Conservation (phyloP, 2,329 filamentous ascomycete species). For the Aaosphaeria arxii region DNA sequence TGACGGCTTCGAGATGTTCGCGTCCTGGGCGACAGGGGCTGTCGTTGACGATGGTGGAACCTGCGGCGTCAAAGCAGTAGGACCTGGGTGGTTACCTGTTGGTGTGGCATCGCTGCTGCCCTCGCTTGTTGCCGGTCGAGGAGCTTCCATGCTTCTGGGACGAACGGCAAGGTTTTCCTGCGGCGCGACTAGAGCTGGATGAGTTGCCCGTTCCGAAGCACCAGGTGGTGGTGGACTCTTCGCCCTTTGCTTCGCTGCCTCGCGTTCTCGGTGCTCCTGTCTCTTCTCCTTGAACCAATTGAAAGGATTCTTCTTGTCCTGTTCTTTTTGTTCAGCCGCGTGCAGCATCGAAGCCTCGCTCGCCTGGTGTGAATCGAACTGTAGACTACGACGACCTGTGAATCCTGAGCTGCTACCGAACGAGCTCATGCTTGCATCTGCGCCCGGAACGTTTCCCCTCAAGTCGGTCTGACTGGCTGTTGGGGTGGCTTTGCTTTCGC, state of each 20-base stretch:
- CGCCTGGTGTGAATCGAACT: slow-evolving; percentile 27
- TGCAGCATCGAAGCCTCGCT: slow-evolving; percentile 30
- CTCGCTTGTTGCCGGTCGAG: slow-evolving; percentile 7
- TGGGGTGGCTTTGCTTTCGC: slow-evolving; percentile 32
- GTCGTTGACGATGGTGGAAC: too few relatives aligned
- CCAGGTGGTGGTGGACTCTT: slow-evolving; percentile 46
- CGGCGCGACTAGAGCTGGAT: slow-evolving; percentile 18
- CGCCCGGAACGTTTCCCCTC: slow-evolving; percentile 34
- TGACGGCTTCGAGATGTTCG: too few relatives aligned
- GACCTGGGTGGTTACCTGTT: background rate
- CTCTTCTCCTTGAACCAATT: slow-evolving; percentile 66
- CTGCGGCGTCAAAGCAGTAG: background rate
- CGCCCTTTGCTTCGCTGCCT: slow-evolving; percentile 52
- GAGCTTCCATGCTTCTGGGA: slow-evolving; percentile 27
- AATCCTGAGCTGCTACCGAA: slow-evolving; percentile 33
- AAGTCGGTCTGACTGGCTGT: slow-evolving; percentile 35
- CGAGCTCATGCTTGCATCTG: slow-evolving; percentile 39
- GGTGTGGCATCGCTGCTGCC: background rate
- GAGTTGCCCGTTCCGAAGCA: slow-evolving; percentile 16
- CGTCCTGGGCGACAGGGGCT: too few relatives aligned
- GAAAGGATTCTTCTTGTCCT: slow-evolving; percentile 58
- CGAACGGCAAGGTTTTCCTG: slow-evolving; percentile 13
- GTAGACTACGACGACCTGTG: slow-evolving; percentile 28
- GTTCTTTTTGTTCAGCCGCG: slow-evolving; percentile 34
- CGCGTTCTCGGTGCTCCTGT: slow-evolving; percentile 55